Conservation (phyloP, 163 green algal genomes). For the Volvox carteri region DNA sequence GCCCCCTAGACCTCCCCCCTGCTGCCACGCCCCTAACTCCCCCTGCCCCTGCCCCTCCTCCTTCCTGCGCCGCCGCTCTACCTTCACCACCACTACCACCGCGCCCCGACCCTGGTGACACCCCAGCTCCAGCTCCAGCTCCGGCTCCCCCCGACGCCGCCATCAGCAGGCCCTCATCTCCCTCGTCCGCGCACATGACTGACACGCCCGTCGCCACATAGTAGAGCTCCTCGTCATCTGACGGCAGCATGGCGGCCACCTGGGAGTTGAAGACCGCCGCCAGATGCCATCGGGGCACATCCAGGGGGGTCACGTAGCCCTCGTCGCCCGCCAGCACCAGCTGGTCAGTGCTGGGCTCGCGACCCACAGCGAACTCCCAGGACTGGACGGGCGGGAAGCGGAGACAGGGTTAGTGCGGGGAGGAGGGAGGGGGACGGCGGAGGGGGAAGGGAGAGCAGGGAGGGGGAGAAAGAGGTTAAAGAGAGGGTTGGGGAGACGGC, state of each 20-base stretch:
- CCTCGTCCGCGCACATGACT: constrained; percentile 29
- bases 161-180: neutral
- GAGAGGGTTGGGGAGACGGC: no score
- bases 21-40: no score
- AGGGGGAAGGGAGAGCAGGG: neutral
- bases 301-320: constrained; percentile 14
- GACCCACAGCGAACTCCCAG: constrained; percentile 37
- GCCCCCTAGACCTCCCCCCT: neutral
- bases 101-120: no score
- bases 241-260: constrained; percentile 1
- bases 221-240: constrained; percentile 48
- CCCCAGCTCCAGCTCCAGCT: neutral
- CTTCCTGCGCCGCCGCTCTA: neutral
- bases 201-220: constrained; percentile 37
- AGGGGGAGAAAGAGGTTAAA: no score
- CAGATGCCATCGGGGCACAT: constrained; percentile 46
- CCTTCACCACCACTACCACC: neutral
- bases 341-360: constrained; percentile 40
- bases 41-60: neutral
- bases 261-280: constrained; percentile 35
- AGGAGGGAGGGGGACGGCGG: neutral
- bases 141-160: neutral
- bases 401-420: no score
- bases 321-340: constrained; percentile 44
- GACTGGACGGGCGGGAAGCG: neutral